A percentile compares a stretch with the other conserved stretches of the same genome.
Evolutionary conservation across 2,329 filamentous ascomycete species (phyloP).

Genomic region (Trichoderma pleuroti): DNA sequence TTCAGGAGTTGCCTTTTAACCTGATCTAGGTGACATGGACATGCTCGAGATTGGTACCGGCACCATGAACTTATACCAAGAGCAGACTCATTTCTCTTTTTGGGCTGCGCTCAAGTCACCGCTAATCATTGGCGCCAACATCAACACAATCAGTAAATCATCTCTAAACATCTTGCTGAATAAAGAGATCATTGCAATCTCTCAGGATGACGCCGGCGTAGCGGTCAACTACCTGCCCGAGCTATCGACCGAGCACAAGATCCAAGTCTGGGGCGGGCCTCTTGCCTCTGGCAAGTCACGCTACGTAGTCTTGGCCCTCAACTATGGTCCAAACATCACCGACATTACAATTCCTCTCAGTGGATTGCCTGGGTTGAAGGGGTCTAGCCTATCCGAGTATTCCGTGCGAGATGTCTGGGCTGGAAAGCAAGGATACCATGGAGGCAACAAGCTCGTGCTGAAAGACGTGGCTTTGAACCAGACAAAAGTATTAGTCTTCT

Average conservation of each 20-base stretch:
- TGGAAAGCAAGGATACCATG: neutral
- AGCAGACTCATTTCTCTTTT: neutral
- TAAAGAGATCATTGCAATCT: neutral
- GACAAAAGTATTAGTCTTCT: neutral
- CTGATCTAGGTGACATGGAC: neutral
- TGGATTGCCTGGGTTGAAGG: neutral
- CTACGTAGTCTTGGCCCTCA: neutral
- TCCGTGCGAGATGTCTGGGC: neutral
- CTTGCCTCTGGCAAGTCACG: neutral
- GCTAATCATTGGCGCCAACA: neutral
- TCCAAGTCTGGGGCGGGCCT: neutral
- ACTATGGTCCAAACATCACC: neutral
- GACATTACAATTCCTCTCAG: neutral
- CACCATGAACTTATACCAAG: neutral
- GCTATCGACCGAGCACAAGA: neutral
- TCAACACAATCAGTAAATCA: neutral
- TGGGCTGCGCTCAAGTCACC: neutral
- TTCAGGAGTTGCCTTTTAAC: neutral
- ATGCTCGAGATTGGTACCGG: neutral
- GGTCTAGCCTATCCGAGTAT: neutral
- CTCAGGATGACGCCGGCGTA: neutral
- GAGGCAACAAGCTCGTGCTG: neutral
- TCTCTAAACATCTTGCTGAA: neutral
- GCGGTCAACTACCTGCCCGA: neutral
- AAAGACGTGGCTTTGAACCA: neutral